Percentiles rank a stretch among this genome's conserved stretches.
Conservation (phyloP, 495 filamentous ascomycete genomes). For the Astrothelium macrocarpum region DNA sequence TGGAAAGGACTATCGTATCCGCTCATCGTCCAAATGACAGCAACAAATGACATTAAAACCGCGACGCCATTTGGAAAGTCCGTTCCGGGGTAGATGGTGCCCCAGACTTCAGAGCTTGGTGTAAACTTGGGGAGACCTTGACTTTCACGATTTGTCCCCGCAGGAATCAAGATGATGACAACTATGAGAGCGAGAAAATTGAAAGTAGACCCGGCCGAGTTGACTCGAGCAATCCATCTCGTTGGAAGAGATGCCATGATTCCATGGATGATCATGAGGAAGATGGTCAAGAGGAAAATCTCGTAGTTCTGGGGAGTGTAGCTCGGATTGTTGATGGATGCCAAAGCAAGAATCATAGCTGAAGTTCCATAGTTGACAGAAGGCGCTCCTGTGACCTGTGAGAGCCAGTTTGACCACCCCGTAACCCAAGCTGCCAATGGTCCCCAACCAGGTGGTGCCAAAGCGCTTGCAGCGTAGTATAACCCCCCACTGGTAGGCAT, state of each 20-base stretch:
- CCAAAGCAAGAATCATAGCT: slow-evolving; percentile 66
- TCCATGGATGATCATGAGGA: slow-evolving; percentile 63
- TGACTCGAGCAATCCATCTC: slow-evolving; percentile 63
- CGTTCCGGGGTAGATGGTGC: slow-evolving; percentile 58
- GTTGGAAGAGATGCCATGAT: slow-evolving; percentile 68
- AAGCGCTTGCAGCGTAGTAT: slow-evolving; percentile 69
- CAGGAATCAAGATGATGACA: slow-evolving; percentile 62
- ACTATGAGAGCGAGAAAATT: slow-evolving; percentile 61
- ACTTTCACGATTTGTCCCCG: slow-evolving; percentile 39
- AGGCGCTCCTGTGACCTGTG: slow-evolving; percentile 61
- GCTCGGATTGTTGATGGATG: slow-evolving; percentile 54
- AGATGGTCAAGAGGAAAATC: slow-evolving; percentile 56
- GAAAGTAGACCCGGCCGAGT: slow-evolving; percentile 63
- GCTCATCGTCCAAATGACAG: slow-evolving; percentile 56
- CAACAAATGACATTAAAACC: slow-evolving; percentile 67
- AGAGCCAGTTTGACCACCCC: slow-evolving; percentile 49
- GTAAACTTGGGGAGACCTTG: slow-evolving; percentile 54
- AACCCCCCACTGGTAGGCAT: slow-evolving; percentile 69
- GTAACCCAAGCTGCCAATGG: slow-evolving; percentile 57
- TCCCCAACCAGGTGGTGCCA: slow-evolving; percentile 67
- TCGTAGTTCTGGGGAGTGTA: slow-evolving; percentile 60
- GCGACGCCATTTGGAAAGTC: slow-evolving; percentile 63
- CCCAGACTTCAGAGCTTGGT: slow-evolving; percentile 55
- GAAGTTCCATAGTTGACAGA: slow-evolving; percentile 53
- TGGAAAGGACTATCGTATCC: slow-evolving; percentile 72